phyloP scores from a whole-genome alignment of 2,329 filamentous ascomycete species.

The Colletotrichum gigasporum region DNA sequence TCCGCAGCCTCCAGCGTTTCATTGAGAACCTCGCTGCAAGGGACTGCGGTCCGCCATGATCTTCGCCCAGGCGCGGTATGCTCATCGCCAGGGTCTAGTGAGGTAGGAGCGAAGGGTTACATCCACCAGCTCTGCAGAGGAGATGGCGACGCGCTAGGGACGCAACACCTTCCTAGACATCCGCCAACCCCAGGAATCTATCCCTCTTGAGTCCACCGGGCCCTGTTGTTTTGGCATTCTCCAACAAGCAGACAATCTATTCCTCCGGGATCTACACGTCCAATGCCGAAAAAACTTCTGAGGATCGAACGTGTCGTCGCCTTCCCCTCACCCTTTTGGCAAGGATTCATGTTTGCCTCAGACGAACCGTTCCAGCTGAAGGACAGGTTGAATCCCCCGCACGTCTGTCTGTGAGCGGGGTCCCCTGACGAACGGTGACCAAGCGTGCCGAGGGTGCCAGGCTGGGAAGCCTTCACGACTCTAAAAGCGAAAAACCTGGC shows the following conservation, averaged over 20 bases:
- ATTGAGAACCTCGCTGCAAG: conserved; percentile 40
- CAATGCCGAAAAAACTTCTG: conserved; percentile 39
- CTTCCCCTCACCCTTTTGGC: conserved; percentile 5
- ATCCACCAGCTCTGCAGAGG: conserved; percentile 12
- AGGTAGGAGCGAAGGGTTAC: conserved; percentile 15
- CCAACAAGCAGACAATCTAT: conserved; percentile 37
- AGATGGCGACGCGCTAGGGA: neutral
- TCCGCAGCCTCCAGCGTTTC: neutral
- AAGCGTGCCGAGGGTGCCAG: neutral
- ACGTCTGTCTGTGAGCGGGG: neutral
- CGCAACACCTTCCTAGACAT: conserved; percentile 35
- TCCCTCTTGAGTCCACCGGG: neutral
- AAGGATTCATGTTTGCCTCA: neutral
- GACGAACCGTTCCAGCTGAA: conserved; percentile 2
- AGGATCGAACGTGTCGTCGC: conserved; percentile 27
- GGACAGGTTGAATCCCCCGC: conserved; percentile 33
- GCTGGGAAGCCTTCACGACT: conserved; percentile 33
- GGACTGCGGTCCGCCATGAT: conserved; percentile 46
- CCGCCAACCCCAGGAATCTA: conserved; percentile 18
- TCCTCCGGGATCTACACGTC: conserved; percentile 42
- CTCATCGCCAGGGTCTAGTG: neutral
- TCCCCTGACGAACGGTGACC: neutral
- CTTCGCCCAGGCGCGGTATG: conserved; percentile 33
- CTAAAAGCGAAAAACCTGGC: conserved; percentile 65
- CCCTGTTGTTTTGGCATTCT: conserved; percentile 34